Evolutionary conservation across 768 basidiomycete genomes (phyloP).

Genomic region (Pleurotus eryngii): DNA sequence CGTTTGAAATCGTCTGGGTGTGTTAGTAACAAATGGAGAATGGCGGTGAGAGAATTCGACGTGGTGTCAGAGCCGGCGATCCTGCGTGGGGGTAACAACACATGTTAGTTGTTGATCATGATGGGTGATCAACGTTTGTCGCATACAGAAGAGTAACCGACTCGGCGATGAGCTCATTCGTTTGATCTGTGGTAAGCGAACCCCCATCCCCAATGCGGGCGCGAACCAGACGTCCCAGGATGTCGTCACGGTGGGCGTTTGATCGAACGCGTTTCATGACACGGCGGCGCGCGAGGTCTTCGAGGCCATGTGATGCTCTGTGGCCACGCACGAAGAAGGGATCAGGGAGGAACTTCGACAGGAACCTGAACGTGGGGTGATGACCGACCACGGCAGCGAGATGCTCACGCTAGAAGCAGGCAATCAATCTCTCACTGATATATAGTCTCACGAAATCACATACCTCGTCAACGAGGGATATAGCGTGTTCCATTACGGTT

Average conservation of each 20-base stretch:
- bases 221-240: slow-evolving; percentile 20
- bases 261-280: slow-evolving; percentile 18
- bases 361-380: slow-evolving; percentile 15
- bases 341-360: slow-evolving; percentile 17
- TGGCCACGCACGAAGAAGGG: slow-evolving; percentile 19
- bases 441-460: neutral
- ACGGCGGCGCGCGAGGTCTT: slow-evolving; percentile 17
- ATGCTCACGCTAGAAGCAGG: slow-evolving; percentile 20
- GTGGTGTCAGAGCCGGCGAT: slow-evolving; percentile 32
- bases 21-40: slow-evolving; percentile 18
- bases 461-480: slow-evolving; percentile 24
- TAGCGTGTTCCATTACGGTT: slow-evolving; percentile 15
- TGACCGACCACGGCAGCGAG: slow-evolving; percentile 22
- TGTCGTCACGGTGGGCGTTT: slow-evolving; percentile 17
- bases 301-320: slow-evolving; percentile 15
- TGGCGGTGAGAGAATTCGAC: slow-evolving; percentile 25
- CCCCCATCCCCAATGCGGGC: slow-evolving; percentile 12
- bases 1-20: slow-evolving; percentile 18
- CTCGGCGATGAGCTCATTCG: slow-evolving; percentile 22
- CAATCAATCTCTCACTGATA: too few relatives aligned
- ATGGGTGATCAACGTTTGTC: neutral
- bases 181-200: slow-evolving; percentile 12
- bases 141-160: slow-evolving; percentile 23
- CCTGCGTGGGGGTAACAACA: slow-evolving; percentile 11
- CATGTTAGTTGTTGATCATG: neutral